A percentile compares a stretch with the other conserved stretches of the same genome.
phyloP scores from a whole-genome alignment of 2,329 filamentous ascomycete species.

The Alternaria infectoria region DNA sequence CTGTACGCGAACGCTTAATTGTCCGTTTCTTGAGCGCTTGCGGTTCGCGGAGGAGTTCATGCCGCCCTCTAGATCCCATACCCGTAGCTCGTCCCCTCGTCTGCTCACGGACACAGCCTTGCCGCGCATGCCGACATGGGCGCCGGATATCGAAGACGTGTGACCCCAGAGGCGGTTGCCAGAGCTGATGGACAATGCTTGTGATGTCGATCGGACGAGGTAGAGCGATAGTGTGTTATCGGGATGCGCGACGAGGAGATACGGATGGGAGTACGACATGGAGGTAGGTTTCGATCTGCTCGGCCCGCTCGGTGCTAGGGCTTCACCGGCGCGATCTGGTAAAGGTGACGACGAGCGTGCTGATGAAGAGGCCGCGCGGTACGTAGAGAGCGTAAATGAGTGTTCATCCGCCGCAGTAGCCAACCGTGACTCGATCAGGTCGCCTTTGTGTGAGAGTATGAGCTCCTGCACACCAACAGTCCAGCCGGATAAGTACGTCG shows the following conservation, averaged over 20 bases:
- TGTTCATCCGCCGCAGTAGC: conserved; percentile 58
- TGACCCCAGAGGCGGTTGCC: conserved; percentile 87
- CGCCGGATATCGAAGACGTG: conserved; percentile 85
- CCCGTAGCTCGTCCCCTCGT: conserved; percentile 70
- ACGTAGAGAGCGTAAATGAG: conserved; percentile 50
- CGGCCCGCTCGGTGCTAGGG: conserved; percentile 21
- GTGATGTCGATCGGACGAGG: conserved; percentile 75
- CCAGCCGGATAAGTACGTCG: conserved; percentile 79
- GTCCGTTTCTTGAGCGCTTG: conserved; percentile 51
- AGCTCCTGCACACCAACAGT: conserved; percentile 92
- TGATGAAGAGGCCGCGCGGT: conserved; percentile 33
- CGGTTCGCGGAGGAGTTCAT: conserved; percentile 55
- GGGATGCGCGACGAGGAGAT: conserved; percentile 80
- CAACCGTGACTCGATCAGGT: conserved; percentile 57
- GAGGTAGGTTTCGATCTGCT: conserved; percentile 52
- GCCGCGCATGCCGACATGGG: conserved; percentile 81
- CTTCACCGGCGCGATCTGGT: conserved; percentile 33
- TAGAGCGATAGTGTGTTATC: conserved; percentile 89
- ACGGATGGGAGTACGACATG: conserved; percentile 73
- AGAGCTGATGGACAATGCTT: conserved; percentile 70
- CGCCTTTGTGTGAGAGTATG: conserved; percentile 63
- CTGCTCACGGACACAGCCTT: conserved; percentile 90
- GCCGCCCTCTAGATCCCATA: conserved; percentile 88
- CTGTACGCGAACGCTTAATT: conserved; percentile 62
- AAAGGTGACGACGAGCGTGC: conserved; percentile 35